Conservation (phyloP, 1,139 yeast species). For the Suhomyces panamericanus region DNA sequence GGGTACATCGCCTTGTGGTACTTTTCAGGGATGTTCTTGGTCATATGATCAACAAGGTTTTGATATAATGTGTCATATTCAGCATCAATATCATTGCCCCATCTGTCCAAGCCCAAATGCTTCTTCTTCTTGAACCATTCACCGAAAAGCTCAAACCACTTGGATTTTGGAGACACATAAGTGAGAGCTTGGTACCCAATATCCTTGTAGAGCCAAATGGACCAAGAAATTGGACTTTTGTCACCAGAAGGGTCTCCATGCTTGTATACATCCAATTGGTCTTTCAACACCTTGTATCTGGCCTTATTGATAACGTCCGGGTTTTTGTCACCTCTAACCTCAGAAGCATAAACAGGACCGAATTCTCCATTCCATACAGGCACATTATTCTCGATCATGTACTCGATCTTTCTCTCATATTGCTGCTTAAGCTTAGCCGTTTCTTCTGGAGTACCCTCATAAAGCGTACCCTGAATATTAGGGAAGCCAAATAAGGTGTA, state of each 20-base stretch:
- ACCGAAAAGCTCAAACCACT: slow-evolving; percentile 42
- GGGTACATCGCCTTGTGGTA: slow-evolving; percentile 33
- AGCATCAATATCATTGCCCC: slow-evolving; percentile 49
- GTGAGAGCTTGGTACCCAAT: slow-evolving; percentile 51
- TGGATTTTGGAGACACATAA: slow-evolving; percentile 42
- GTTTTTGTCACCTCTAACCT: slow-evolving; percentile 39
- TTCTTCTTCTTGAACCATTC: slow-evolving; percentile 42
- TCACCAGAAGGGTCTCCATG: slow-evolving; percentile 49
- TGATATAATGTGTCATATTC: slow-evolving; percentile 33
- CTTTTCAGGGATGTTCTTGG: slow-evolving; percentile 35
- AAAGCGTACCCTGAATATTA: slow-evolving; percentile 28
- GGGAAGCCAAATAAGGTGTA: slow-evolving; percentile 46
- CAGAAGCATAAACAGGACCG: slow-evolving; percentile 49
- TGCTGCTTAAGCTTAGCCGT: slow-evolving; percentile 31
- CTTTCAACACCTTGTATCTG: slow-evolving; percentile 41
- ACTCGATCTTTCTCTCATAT: slow-evolving; percentile 43
- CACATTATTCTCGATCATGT: slow-evolving; percentile 34
- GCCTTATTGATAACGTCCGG: slow-evolving; percentile 35
- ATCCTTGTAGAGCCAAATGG: slow-evolving; percentile 53
- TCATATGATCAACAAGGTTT: slow-evolving; percentile 33
- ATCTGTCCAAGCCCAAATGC: slow-evolving; percentile 44
- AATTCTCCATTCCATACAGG: slow-evolving; percentile 57
- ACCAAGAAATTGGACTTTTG: slow-evolving; percentile 44
- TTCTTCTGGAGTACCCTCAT: slow-evolving; percentile 34
- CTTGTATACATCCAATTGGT: slow-evolving; percentile 42